Percentiles rank a stretch among this genome's conserved stretches.
Evolutionary conservation across 163 green algal species (phyloP).

Genomic region (Volvox carteri): DNA sequence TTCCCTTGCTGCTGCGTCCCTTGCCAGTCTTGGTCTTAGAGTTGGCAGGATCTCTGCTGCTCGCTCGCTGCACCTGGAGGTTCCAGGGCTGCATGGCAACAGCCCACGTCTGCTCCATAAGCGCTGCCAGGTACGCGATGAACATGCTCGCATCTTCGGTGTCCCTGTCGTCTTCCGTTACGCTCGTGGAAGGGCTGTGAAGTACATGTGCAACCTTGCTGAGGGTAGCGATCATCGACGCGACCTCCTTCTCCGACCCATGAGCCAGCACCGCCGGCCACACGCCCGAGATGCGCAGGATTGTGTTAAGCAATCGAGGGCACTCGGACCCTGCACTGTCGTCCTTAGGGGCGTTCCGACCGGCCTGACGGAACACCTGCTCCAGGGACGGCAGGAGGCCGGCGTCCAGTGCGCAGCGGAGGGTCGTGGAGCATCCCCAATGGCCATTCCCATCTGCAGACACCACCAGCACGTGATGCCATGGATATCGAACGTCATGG

Average conservation of each 20-base stretch:
- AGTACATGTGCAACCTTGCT: background rate
- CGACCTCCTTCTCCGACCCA: conserved; percentile 5
- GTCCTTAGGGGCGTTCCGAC: no score
- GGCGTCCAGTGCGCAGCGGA: conserved; percentile 4
- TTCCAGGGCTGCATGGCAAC: background rate
- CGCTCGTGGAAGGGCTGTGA: background rate
- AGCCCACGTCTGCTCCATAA: background rate
- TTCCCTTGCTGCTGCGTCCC: background rate
- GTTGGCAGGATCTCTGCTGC: background rate
- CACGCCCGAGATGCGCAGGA: conserved; percentile 10
- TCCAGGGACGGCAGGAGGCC: conserved; percentile 10
- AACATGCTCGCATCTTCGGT: background rate
- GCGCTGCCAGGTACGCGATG: background rate
- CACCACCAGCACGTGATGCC: no score
- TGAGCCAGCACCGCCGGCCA: conserved; percentile 33
- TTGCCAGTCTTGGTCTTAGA: background rate
- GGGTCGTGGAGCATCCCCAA: background rate
- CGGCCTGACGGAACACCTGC: background rate
- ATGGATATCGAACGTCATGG: no score
- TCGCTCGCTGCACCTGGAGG: background rate
- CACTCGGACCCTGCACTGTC: background rate
- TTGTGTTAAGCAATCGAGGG: background rate
- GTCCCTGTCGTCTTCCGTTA: background rate
- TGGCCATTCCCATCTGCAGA: background rate
- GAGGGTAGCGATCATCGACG: conserved; percentile 12